phyloP scores from a whole-genome alignment of 495 filamentous ascomycete species.

The Aspergillus diversus region DNA sequence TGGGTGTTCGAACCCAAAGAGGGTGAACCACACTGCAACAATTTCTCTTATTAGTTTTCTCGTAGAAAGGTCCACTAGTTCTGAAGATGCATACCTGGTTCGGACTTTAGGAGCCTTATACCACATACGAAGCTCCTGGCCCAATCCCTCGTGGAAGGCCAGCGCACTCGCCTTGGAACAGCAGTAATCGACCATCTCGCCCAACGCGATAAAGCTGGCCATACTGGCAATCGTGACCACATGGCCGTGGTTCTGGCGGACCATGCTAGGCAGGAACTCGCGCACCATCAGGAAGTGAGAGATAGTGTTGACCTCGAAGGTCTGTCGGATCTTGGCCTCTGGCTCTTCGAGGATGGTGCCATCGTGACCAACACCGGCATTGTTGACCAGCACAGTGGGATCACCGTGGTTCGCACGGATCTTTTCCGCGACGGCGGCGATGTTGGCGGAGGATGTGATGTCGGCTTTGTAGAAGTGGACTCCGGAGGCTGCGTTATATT shows the following conservation, averaged over 20 bases:
- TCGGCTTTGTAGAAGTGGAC: conserved; percentile 54
- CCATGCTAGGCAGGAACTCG: conserved; percentile 65
- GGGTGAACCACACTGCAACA: conserved; percentile 45
- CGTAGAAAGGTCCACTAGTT: too few species aligned
- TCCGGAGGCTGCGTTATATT: conserved; percentile 31
- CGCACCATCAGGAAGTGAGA: conserved; percentile 60
- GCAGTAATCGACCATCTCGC: conserved; percentile 58
- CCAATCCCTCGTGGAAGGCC: conserved; percentile 56
- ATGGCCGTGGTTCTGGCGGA: conserved; percentile 62
- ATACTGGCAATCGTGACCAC: conserved; percentile 60
- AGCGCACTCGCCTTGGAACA: conserved; percentile 60
- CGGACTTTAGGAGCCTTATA: conserved; percentile 48
- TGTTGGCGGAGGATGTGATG: conserved; percentile 51
- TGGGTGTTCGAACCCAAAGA: conserved; percentile 49
- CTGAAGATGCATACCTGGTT: conserved; percentile 37
- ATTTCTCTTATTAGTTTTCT: too few species aligned
- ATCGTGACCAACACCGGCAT: conserved; percentile 57
- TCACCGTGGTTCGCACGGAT: conserved; percentile 53
- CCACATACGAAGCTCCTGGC: conserved; percentile 47
- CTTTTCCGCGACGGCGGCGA: conserved; percentile 46
- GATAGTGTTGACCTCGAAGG: conserved; percentile 64
- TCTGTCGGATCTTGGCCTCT: conserved; percentile 48
- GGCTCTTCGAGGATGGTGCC: conserved; percentile 51
- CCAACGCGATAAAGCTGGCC: conserved; percentile 54
- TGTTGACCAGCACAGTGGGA: conserved; percentile 63